Evolutionary conservation across 306 rosid species (phyloP).

Genomic region (Trichosanthes cucumerina): DNA sequence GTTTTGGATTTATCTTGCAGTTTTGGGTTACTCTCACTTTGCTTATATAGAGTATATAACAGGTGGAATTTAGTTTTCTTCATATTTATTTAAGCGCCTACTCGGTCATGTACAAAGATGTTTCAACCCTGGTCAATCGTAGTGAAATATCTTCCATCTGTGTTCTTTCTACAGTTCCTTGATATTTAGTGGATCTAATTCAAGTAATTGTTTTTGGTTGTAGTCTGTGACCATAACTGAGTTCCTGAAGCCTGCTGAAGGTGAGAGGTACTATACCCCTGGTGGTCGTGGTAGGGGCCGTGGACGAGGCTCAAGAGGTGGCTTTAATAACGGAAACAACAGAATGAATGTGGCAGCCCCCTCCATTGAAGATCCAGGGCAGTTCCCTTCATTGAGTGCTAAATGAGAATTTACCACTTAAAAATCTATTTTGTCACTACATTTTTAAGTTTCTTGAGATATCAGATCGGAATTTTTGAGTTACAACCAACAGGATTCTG

Average conservation of each 20-base stretch:
- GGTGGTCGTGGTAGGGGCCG: conserved; percentile 86
- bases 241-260: conserved; percentile 91
- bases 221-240: conserved; percentile 80
- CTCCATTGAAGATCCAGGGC: conserved; percentile 70
- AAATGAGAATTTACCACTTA: conserved; percentile 43
- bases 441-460: conserved; percentile 18
- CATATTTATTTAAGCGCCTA: too few species aligned
- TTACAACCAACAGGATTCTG: conserved; percentile 20
- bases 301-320: conserved; percentile 74
- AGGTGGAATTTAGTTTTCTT: not conserved
- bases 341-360: conserved; percentile 47
- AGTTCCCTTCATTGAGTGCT: conserved; percentile 78
- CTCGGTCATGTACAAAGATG: not conserved
- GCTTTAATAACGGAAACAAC: conserved; percentile 37
- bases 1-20: not conserved
- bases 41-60: not conserved
- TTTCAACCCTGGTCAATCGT: not conserved
- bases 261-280: conserved; percentile 39
- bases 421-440: conserved; percentile 8
- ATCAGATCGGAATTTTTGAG: conserved; percentile 19
- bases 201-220: not conserved
- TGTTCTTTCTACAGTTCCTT: not conserved
- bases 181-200: not conserved
- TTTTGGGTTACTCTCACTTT: not conserved
- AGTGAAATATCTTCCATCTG: not conserved